Evolutionary conservation across 2,329 filamentous ascomycete species (phyloP), one percentile per base, ranked within the genome.

Genomic region (Chaetomium sp.): DNA sequence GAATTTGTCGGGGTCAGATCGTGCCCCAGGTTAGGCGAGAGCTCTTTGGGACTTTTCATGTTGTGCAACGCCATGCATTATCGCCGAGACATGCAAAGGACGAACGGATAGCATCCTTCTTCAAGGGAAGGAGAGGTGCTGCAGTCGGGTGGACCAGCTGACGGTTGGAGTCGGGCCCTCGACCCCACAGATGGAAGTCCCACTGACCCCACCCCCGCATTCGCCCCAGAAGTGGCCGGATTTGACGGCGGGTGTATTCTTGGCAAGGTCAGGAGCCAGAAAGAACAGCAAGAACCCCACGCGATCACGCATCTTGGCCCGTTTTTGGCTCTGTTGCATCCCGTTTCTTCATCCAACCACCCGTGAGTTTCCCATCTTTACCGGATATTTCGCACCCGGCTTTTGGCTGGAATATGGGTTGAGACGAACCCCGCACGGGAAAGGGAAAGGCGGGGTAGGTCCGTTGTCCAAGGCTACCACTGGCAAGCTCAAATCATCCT

Each of bases 401-500:
- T 49, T 19, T 33, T 57, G 23, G 38, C 21, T n/a, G 38, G 35
- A 62, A 31, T 53, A 56, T 54, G 63, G 47, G 47, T 47, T 53
- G 58, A 25, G 57, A 57, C 57, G 23, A 42, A 38, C 58, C 63
- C 58, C 58, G 49, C 55, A 60, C 57, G 55, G n/a, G 63, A 23
- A 56, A 50, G 60, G 60, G 60, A 63, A 60, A 53, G 57, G 64
- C 60, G 64, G 64, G 64, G 64, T 57, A 63, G 16, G 21, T 23
- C 6, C 13, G 13, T 51, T 25, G 21, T 16, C 21, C 50, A 7
- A 16, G 31, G 19, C 55, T n/a, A 29, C 27, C 35, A 21, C n/a
- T n/a, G n/a, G n/a, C n/a, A 29, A 55, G n/a, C 23, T 49, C n/a
- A 19, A 49, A n/a, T n/a, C 50, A 53, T 31, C 6, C 38, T n/a